Percentiles rank a stretch among this genome's conserved stretches.
Evolutionary conservation across 1,284 basidiomycete genomes (phyloP).

Genomic region (Marasmius tenuissimus): DNA sequence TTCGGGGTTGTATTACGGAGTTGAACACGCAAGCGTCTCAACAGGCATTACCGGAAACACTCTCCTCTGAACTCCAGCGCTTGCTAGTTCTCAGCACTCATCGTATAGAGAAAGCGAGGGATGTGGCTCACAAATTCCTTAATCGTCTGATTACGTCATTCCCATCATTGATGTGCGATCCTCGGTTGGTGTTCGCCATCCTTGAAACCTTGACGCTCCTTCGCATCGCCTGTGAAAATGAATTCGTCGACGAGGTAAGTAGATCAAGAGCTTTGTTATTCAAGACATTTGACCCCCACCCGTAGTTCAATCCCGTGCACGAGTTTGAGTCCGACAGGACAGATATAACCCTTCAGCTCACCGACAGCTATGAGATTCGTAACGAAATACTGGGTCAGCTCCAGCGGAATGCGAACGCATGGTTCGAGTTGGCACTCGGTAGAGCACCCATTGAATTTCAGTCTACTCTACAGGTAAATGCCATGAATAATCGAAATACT

Average conservation of each 20-base stretch:
- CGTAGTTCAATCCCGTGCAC: conserved; percentile 85
- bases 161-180: conserved; percentile 92
- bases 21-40: conserved; percentile 74
- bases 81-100: conserved; percentile 86
- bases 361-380: conserved; percentile 86
- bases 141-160: conserved; percentile 90
- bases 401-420: conserved; percentile 72
- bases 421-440: conserved; percentile 85
- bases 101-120: conserved; percentile 78
- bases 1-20: conserved; percentile 69
- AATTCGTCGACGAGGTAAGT: conserved; percentile 86
- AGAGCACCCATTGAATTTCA: conserved; percentile 92
- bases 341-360: conserved; percentile 76
- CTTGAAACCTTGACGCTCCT: conserved; percentile 92
- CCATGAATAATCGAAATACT: not conserved
- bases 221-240: conserved; percentile 86
- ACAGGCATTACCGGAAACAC: conserved; percentile 74
- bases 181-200: conserved; percentile 84
- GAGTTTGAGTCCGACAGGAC: conserved; percentile 81
- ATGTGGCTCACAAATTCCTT: conserved; percentile 81
- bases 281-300: not conserved
- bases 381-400: conserved; percentile 83
- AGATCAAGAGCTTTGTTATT: not conserved
- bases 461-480: conserved; percentile 80
- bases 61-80: conserved; percentile 75